Conservation (phyloP, 2,329 filamentous ascomycete genomes). For the Metarhizium anisopliae region DNA sequence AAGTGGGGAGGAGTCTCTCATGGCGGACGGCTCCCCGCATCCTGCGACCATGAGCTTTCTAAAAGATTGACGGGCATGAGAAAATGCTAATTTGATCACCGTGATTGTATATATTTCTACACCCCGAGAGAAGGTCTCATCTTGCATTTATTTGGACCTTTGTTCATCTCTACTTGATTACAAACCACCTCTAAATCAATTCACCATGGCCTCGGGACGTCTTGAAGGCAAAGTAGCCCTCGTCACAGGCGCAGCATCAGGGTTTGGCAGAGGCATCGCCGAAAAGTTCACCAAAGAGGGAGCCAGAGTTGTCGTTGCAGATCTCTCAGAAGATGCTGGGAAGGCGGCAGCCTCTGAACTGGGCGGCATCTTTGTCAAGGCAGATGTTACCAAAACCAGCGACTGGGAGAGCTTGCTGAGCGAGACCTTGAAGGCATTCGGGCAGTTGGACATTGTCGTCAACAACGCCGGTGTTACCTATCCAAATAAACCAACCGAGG, state of each 20-base stretch:
- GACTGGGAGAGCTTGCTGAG: slow-evolving; percentile 45
- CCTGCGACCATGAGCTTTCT: neutral
- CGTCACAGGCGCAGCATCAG: slow-evolving; percentile 47
- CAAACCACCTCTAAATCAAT: too few relatives aligned
- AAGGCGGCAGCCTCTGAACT: slow-evolving; percentile 35
- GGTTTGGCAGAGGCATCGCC: slow-evolving; percentile 55
- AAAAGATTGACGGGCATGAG: too few relatives aligned
- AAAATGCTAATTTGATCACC: neutral
- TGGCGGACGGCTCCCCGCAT: neutral
- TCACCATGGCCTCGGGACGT: slow-evolving; percentile 18
- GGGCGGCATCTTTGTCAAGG: slow-evolving; percentile 31
- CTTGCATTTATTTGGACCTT: too few relatives aligned
- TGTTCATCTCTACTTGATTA: too few relatives aligned
- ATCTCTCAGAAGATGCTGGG: slow-evolving; percentile 47
- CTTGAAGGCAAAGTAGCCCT: slow-evolving; percentile 34
- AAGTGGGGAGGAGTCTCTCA: too few relatives aligned
- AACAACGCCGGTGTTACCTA: slow-evolving; percentile 55
- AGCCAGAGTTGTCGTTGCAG: slow-evolving; percentile 51
- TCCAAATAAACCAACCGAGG: slow-evolving; percentile 50
- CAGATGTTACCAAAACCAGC: slow-evolving; percentile 40
- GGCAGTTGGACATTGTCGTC: slow-evolving; percentile 47
- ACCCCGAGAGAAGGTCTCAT: too few relatives aligned
- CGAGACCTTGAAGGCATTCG: slow-evolving; percentile 34
- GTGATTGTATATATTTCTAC: neutral
- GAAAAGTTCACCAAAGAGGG: slow-evolving; percentile 51